Base-by-base conservation (phyloP, 2,329 filamentous ascomycete genomes). In the Aureobasidium sp. region DNA sequence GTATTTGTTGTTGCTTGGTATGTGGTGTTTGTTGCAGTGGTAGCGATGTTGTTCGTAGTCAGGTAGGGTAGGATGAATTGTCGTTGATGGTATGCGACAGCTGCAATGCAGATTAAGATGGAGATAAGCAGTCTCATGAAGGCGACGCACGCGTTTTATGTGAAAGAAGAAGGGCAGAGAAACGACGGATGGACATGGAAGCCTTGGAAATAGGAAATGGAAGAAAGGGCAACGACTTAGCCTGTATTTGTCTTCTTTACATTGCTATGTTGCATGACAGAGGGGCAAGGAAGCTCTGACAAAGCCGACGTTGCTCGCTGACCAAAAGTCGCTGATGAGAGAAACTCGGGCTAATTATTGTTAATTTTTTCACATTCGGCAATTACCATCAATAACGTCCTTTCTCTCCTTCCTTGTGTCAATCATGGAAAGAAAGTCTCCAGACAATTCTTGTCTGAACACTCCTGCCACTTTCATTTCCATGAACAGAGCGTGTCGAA, bases 81-180 rank as follows among this genome's bases (percentile, higher is more conserved):
- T 67, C 70, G 69, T 67, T 74, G 70, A 68, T 74, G 73, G 62
- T 72, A 59, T 65, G 68, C 70, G 55, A 78, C 71, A 67, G 76
- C 75, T 68, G 74, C 66, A 67, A 77, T 70, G 70, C 72, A 74
- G 65, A 78, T 70, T 63, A 79, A 68, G 68, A 76, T 74, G 66
- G 76, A 75, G 62, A 74, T 66, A 62, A 76, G 63, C 34, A 71
- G 70, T 67, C 70, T 73, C 75, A 77, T 77, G 63, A 70, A 68
- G 61, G 60, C 46, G 56, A 67, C 46, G 52, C 63, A 66, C 68
- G 66, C 70, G 75, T 77, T 48, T 61, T 61, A 51, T 52, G 52
- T 3, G 7, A 9, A 15, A 13, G 13, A 29, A 51, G 26, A 15
- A 34, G 7, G n/a, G 10, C 13, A 59, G 34, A 32, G 47, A 52